Percentiles rank a stretch among this genome's conserved stretches.
These are phyloP conservation scores for Lepidium sativum DNA, from an alignment of 345 rosid genomes.

Conservation along the genomic window DNA sequence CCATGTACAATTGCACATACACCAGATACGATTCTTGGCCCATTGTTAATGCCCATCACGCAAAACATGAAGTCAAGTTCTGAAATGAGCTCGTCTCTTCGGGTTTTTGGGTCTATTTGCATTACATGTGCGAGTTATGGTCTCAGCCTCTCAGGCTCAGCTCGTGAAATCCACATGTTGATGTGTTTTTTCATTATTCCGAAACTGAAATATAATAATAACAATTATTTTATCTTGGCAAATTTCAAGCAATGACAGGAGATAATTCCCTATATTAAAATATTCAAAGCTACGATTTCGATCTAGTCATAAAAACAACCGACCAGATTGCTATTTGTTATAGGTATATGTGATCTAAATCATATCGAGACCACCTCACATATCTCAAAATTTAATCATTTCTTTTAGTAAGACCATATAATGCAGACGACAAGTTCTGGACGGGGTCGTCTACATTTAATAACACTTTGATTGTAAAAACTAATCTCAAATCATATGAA, in stretches of 20 bases:
- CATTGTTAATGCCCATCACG: no score
- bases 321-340: conserved; percentile 11
- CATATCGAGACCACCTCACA: conserved; percentile 9
- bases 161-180: conserved; percentile 10
- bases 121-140: conserved; percentile 15
- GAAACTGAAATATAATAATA: neutral
- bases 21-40: no score
- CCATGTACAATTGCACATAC: no score
- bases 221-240: neutral
- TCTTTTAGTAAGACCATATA: conserved; percentile 1
- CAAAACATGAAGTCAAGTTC: no score
- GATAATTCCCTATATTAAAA: neutral
- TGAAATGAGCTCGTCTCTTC: no score
- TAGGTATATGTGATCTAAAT: conserved; percentile 9
- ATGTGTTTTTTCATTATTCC: neutral
- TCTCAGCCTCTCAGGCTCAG: no score
- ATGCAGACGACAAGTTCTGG: conserved; percentile 6
- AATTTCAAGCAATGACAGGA: neutral
- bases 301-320: conserved; percentile 6
- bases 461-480: neutral
- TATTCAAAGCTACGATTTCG: neutral
- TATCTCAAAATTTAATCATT: neutral
- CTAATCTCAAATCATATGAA: neutral
- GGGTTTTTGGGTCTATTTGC: no score
- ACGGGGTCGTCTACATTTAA: conserved; percentile 9